Evolutionary conservation across 495 filamentous ascomycete species (phyloP), one percentile per base, ranked within the genome.

Genomic region (Tuber borchii): DNA sequence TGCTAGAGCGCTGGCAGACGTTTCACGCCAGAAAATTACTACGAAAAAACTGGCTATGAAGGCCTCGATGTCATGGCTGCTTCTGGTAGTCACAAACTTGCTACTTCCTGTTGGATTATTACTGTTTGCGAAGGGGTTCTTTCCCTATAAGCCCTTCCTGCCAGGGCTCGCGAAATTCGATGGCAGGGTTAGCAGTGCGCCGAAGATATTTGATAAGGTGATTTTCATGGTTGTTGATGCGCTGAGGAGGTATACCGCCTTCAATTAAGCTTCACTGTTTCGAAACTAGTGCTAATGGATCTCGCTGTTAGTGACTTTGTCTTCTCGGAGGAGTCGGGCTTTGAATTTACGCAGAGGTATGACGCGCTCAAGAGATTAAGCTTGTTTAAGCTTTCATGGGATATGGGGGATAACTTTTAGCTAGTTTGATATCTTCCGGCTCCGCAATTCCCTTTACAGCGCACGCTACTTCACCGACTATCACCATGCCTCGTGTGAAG

Each of bases 211-310:
- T 84, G 90, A 97, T 79, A 94, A 90, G 79, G 86, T 98, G 71
- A 87, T 99, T 71, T 97, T 99, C 84, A 97, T 99, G 95, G 95
- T 99, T 14, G 89, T 99, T 14, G 95, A 99, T 88, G 94, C 95
- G 46, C 85, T 98, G 80, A 87, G 94, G 82, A 97, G 93, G 93
- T 97, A 87, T 45, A 71, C 44, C 75, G 65, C 56, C 73, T 48
- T 72, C 72, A 56, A 16, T 45, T 16, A 74, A 77, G 68, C 5
- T 70, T 68, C 14, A 26, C 37, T 20, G 19, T 34, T 12, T 34
- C 37, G 20, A 19, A 19, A 68, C 40, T 31, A 1, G 34, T 37
- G 45, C 76, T 81, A 73, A 80, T 39, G 7, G 40, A 39, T 73
- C 26, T 65, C 26, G 14, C 26, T 34, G 45, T 75, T 76, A 97